phyloP scores from a whole-genome alignment of 2,329 filamentous ascomycete genomes.

The Ceratocystis colombiana region DNA sequence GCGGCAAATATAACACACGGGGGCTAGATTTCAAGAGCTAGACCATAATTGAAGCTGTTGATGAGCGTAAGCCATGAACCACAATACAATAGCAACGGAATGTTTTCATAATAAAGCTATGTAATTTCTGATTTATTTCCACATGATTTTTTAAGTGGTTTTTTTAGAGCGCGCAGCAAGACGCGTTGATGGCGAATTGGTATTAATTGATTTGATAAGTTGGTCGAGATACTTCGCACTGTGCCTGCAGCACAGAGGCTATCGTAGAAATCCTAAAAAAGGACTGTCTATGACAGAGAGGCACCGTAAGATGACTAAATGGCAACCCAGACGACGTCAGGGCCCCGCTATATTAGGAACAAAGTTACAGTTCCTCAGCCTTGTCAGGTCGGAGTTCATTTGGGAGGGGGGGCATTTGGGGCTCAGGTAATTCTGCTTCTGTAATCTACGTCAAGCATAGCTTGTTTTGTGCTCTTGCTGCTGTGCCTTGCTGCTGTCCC shows the following conservation, averaged over 20 bases:
- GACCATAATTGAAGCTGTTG: background rate
- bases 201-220: background rate
- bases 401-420: background rate
- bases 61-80: background rate
- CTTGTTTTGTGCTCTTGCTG: background rate
- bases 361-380: conserved; percentile 1
- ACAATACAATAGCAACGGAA: conserved; percentile 2
- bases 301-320: background rate
- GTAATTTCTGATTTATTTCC: background rate
- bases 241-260: background rate
- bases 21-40: background rate
- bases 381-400: background rate
- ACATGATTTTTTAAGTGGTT: conserved; percentile 10
- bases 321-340: conserved; percentile 6
- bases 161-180: background rate
- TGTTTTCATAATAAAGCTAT: background rate
- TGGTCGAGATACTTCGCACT: background rate
- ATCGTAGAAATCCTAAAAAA: background rate
- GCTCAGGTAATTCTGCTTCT: conserved; percentile 1
- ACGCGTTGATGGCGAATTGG: background rate
- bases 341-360: background rate
- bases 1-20: background rate
- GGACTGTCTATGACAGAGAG: background rate
- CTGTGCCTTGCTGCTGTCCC: background rate
- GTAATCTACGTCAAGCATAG: background rate